Evolutionary conservation across 1,139 yeast species (phyloP), one percentile per base, ranked within the genome.

Genomic region (Komagataea norvegica): DNA sequence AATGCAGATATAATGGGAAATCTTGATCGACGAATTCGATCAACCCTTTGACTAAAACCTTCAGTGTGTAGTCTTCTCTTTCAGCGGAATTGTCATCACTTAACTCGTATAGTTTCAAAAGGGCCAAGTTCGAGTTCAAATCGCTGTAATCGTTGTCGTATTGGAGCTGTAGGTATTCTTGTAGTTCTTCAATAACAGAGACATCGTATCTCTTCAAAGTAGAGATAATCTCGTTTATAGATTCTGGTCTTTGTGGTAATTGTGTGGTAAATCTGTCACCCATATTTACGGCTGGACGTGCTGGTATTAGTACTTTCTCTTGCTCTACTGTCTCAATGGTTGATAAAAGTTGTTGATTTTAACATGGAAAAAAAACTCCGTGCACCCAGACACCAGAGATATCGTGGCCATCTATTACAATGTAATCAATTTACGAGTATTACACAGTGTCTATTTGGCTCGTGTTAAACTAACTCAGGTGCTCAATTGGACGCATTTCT

Each of bases 141-240:
- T 70, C 75, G 42, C 60, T 59, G 42, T 59, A 56, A 14, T 61
- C 63, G 20, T 56, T 56, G 18, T 52, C 43, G 45, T 68, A 65
- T 46, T 70, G 75, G 25, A 55, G 48, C 26, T 50, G 48, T 32
- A 68, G 62, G 44, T 69, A 70, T 13, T 64, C 65, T 51, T 69
- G 71, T 18, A 69, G 55, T 25, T 61, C 63, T 36, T 64, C 59
- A 43, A 66, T 64, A 25, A 65, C 67, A n/a, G 63, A 63, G 23
- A 63, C 62, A 43, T 68, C 68, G 55, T 68, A 70, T 49, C 74
- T 61, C 41, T 65, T 70, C 40, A 67, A 56, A 26, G 67, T 55
- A 40, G 58, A 56, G 33, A 67, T 57, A 32, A 67, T 58, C 34
- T 55, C 59, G 36, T 59, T 59, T 38, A 67, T 51, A 25, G 54